Percentiles rank a stretch among this genome's conserved stretches.
These are phyloP conservation scores for Pulicaria dysenterica DNA, from an alignment of 129 eudicot genomes.

Conservation along the genomic window DNA sequence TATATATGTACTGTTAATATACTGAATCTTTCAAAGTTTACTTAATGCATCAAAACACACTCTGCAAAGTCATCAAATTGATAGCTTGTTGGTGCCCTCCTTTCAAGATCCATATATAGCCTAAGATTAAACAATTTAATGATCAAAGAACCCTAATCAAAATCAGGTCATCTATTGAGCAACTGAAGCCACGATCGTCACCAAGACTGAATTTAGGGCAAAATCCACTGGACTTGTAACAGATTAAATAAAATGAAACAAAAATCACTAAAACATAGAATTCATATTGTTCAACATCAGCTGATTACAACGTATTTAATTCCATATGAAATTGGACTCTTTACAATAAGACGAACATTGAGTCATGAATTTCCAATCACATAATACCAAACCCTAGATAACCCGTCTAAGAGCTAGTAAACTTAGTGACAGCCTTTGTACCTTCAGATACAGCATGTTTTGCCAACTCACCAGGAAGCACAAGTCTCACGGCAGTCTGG, in stretches of 20 bases:
- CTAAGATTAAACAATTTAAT: no score
- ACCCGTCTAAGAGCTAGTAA: conserved; percentile 36
- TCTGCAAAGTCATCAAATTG: no score
- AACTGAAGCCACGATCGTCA: no score
- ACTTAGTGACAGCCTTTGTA: conserved; percentile 37
- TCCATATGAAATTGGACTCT: background rate
- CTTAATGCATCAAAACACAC: no score
- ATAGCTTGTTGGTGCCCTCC: no score
- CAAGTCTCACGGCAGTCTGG: conserved; percentile 42
- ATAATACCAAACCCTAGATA: conserved; percentile 16
- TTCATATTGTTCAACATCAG: background rate
- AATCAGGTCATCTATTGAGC: no score
- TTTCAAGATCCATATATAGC: no score
- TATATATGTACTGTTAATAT: no score
- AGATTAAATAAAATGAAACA: background rate
- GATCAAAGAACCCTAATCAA: no score
- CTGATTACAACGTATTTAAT: background rate
- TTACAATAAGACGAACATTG: background rate
- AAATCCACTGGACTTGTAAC: no score
- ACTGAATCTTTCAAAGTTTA: no score
- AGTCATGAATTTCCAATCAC: background rate
- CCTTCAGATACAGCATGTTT: conserved; percentile 48
- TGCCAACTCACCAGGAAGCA: conserved; percentile 44
- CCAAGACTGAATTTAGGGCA: no score
- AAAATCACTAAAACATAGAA: background rate